A percentile compares a stretch with the other conserved stretches of the same genome.
Conservation (phyloP, 2,329 filamentous ascomycete species). For the Hypoxylon sp. region DNA sequence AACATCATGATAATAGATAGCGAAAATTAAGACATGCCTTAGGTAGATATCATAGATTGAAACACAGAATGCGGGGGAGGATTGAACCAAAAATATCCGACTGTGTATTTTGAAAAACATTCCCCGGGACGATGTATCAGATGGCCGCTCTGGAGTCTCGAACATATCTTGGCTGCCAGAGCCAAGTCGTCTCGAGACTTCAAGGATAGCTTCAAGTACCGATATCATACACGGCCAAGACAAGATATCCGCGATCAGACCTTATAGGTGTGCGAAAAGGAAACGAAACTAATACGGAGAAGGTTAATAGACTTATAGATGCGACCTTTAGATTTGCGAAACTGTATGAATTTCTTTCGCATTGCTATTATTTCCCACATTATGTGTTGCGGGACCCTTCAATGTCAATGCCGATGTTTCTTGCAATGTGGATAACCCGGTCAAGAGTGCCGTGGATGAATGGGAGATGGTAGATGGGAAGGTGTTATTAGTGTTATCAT, state of each 20-base stretch:
- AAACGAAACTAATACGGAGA: slow-evolving; percentile 4
- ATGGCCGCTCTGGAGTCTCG: slow-evolving; percentile 33
- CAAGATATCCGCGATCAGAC: slow-evolving; percentile 25
- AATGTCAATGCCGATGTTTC: background rate
- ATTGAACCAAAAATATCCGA: slow-evolving; percentile 37
- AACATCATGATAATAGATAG: slow-evolving; percentile 1
- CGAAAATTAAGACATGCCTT: slow-evolving; percentile 2
- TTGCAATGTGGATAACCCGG: background rate
- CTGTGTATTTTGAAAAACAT: slow-evolving; percentile 33
- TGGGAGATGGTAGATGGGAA: no score
- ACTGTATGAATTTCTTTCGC: background rate
- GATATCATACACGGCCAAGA: slow-evolving; percentile 35
- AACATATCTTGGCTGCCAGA: slow-evolving; percentile 43
- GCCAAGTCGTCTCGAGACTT: slow-evolving; percentile 44
- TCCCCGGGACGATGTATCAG: slow-evolving; percentile 41
- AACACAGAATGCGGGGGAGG: slow-evolving; percentile 35
- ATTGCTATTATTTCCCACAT: background rate
- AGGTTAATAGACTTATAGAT: slow-evolving; percentile 1
- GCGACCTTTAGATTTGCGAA: background rate
- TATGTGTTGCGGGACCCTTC: no score
- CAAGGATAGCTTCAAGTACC: slow-evolving; percentile 17
- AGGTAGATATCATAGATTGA: slow-evolving; percentile 31
- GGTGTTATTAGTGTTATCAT: background rate
- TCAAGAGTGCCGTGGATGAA: background rate
- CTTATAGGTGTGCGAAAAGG: slow-evolving; percentile 7